Base-by-base conservation (phyloP, 23 red algal species). In the Gracilaria caudata region DNA sequence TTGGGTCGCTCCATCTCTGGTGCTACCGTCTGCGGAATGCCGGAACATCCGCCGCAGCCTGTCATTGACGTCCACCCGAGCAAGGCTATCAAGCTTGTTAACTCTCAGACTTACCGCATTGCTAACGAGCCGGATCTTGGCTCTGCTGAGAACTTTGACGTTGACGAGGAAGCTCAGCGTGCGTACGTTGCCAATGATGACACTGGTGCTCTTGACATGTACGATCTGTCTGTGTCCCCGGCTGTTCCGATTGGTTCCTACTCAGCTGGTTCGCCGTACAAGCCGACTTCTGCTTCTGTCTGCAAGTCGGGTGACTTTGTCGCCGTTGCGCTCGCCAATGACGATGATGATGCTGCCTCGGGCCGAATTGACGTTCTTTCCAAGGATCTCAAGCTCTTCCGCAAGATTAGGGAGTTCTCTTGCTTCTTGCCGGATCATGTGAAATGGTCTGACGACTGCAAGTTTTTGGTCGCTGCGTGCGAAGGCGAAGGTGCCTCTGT, bases 401-500 rank as follows among this genome's bases (percentile, higher is more conserved):
- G 65, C 12, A 63, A 35, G 2, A 65, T 92, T 59, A 21, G 40
- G 16, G 47, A 66, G 58, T 43, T 80, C 51, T 65, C 36, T 14
- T 94, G 91, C 57, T 78, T 86, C 66, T 21, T 80, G 7, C 68
- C 76, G 3, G 92, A 89, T 59, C 47, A 77, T 54, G 74, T 94
- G 34, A 73, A 65, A 7, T 94, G 70, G 73, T 70, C 51, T 25
- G 71, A 73, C 29, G 78, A 89, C 49, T 94, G 92, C 51, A 76
- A 63, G 29, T 94, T 76, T 32, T 28, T 88, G 47, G 73, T 86
- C 28, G 82, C 57, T 25, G 92, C 83, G 5, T 89, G 83, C 64
- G 92, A 89, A 40, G 92, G 83, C 40, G 83, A 89, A 13, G 92
- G 92, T 46, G 83, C 74, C 36, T 10, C 29, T 13, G 81, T 89